phyloP scores from a whole-genome alignment of 2,329 filamentous ascomycete species.

The Chaetomium sp. region DNA sequence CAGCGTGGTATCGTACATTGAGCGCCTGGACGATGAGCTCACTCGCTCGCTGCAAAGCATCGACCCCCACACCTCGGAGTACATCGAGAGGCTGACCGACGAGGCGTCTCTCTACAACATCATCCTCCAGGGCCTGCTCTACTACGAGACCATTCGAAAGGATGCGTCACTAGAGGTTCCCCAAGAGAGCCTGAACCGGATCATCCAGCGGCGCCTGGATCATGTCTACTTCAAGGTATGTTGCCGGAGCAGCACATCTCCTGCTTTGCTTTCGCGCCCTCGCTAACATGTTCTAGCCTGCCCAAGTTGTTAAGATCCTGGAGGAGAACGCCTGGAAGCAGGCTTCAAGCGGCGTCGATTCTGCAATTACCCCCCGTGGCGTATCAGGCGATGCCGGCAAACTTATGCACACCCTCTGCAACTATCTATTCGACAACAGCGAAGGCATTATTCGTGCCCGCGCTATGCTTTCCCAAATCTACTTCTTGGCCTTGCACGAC shows the following conservation, averaged over 20 bases:
- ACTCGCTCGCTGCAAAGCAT: slow-evolving; percentile 96
- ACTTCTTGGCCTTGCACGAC: slow-evolving; percentile 96
- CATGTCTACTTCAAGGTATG: slow-evolving; percentile 96
- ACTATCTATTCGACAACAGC: slow-evolving; percentile 91
- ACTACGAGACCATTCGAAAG: slow-evolving; percentile 80
- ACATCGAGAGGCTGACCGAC: slow-evolving; percentile 91
- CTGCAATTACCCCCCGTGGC: slow-evolving; percentile 74
- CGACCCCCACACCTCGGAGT: slow-evolving; percentile 97
- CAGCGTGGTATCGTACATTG: slow-evolving; percentile 90
- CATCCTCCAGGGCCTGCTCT: slow-evolving; percentile 84
- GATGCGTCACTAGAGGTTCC: slow-evolving; percentile 69
- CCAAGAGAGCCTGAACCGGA: slow-evolving; percentile 87
- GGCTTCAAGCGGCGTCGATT: slow-evolving; percentile 70
- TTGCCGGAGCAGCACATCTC: not conserved
- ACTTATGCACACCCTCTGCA: slow-evolving; percentile 86
- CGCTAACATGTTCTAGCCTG: slow-evolving; percentile 58
- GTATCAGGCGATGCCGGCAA: slow-evolving; percentile 68
- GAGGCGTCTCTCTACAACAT: slow-evolving; percentile 89
- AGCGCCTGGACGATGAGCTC: slow-evolving; percentile 95
- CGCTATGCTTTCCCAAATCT: slow-evolving; percentile 98
- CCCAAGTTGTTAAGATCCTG: slow-evolving; percentile 87
- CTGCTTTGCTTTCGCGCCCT: not conserved
- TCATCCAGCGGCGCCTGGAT: slow-evolving; percentile 91
- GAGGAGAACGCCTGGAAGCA: slow-evolving; percentile 93
- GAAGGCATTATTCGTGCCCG: slow-evolving; percentile 95